A percentile compares a stretch with the other conserved stretches of the same genome.
These are phyloP conservation scores for Xylariaceae sp. DNA, from an alignment of 2,329 filamentous ascomycete species.

Conservation along the genomic window DNA sequence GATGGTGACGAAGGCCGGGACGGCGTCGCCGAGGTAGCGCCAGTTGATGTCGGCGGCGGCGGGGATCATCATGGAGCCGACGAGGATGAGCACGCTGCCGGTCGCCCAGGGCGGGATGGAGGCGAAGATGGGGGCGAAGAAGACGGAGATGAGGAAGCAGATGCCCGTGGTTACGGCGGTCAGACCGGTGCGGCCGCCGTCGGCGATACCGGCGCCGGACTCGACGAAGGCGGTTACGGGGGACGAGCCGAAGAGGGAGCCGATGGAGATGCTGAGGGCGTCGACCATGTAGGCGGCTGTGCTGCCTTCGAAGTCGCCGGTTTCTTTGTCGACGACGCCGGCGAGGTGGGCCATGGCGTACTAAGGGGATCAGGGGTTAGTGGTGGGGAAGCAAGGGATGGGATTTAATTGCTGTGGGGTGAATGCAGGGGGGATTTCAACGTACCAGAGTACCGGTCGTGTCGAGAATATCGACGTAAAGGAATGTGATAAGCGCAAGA, in stretches of 20 bases:
- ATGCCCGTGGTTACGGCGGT: constrained; percentile 73
- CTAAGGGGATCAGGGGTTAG: constrained; percentile 5
- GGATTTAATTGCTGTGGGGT: not conserved
- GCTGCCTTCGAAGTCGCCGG: constrained; percentile 82
- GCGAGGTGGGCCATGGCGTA: constrained; percentile 88
- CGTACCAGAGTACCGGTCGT: constrained; percentile 66
- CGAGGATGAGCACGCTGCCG: constrained; percentile 78
- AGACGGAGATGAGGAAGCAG: constrained; percentile 81
- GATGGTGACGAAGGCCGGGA: constrained; percentile 80
- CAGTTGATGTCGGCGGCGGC: constrained; percentile 82
- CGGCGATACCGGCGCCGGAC: constrained; percentile 83
- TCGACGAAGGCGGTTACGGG: constrained; percentile 86
- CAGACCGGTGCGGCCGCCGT: constrained; percentile 80
- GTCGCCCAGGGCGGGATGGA: constrained; percentile 88
- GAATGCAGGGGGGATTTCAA: not conserved
- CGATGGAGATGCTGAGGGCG: constrained; percentile 71
- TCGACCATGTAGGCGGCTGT: constrained; percentile 80
- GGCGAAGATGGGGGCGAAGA: constrained; percentile 87
- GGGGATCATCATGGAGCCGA: constrained; percentile 81
- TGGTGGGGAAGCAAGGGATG: not conserved
- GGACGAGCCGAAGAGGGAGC: constrained; percentile 68
- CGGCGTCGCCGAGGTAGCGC: constrained; percentile 75
- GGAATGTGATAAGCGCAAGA: constrained; percentile 78
- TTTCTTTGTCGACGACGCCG: constrained; percentile 71
- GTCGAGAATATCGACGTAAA: constrained; percentile 87